Base-by-base conservation (phyloP, 495 filamentous ascomycete species). In the Penicillium chermesinum region DNA sequence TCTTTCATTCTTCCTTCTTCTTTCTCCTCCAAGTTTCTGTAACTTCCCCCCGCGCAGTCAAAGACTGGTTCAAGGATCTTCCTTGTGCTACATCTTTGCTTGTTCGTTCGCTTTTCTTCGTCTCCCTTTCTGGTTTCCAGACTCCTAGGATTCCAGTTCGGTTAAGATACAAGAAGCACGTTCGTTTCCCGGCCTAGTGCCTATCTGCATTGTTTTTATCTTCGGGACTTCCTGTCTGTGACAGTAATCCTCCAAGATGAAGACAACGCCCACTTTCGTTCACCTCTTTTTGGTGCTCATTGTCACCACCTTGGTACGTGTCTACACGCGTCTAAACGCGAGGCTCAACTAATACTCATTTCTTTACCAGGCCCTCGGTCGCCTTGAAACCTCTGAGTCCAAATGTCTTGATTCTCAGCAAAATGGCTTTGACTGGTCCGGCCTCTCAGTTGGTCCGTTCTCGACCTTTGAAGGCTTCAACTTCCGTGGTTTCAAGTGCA, bases 401-500 rank as follows among this genome's bases (percentile, higher is more conserved):
- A 65, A 83, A 41, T 95, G 89, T 73, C 82, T 75, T 40, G 62
- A 77, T 13, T 55, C 83, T 45, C 85, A 91, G 66, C 63, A 72
- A 18, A 53, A 55, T 15, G 89, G 91, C 32, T 88, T 86, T 58
- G 76, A 84, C 75, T 95, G 84, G 79, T 63, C 62, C 38, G 78
- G 79, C 53, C 77, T 93, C 3, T 50, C 61, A 37, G 37, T 64
- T 20, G 90, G 89, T 21, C 61, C 64, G n/a, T 84, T 94, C 69
- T 61, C 59, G 35, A 55, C 59, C n/a, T 95, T 89, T 63, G 81
- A 75, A 21, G 82, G 79, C 59, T 85, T 90, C 59, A 70, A 72
- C 49, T 95, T 91, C 76, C 72, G 65, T 27, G 86, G 85, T 48
- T 94, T 84, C 68, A 70, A 65, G 25, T 89, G 84, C 70, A 66